Percentiles rank a stretch among this genome's conserved stretches.
Evolutionary conservation across 2,329 filamentous ascomycete genomes (phyloP).

Genomic region (Polychaeton citri): DNA sequence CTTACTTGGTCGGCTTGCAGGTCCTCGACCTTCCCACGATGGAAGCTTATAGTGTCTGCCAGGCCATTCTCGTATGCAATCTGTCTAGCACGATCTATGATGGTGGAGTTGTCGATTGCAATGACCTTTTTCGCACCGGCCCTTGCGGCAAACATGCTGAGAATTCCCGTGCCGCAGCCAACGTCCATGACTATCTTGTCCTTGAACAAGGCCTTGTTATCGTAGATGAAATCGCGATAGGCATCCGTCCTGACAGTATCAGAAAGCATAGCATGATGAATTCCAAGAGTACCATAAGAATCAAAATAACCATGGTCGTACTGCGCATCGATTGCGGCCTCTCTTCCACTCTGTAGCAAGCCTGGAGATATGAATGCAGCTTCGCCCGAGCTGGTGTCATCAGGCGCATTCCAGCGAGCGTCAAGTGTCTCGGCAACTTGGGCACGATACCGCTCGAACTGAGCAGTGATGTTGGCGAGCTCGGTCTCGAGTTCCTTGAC

Average conservation of each 20-base stretch:
- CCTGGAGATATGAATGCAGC: constrained; percentile 1
- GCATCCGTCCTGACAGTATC: constrained; percentile 77
- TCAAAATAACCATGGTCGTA: constrained; percentile 14
- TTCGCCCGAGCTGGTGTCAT: constrained; percentile 1
- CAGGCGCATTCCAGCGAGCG: constrained; percentile 10
- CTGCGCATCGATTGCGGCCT: constrained; percentile 8
- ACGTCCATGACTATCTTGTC: constrained; percentile 84
- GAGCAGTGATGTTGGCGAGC: constrained; percentile 7
- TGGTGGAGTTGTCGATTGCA: constrained; percentile 83
- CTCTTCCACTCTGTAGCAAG: constrained; percentile 1
- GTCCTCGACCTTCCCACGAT: constrained; percentile 81
- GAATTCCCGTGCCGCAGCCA: constrained; percentile 68
- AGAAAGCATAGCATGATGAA: constrained; percentile 93
- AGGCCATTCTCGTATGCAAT: constrained; percentile 75
- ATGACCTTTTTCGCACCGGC: constrained; percentile 78
- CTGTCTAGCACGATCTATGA: constrained; percentile 73
- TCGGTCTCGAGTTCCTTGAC: constrained; percentile 8
- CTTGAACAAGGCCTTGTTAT: constrained; percentile 74
- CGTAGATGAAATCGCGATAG: constrained; percentile 90
- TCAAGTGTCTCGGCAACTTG: constrained; percentile 13
- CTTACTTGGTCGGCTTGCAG: constrained; percentile 67
- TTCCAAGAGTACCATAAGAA: constrained; percentile 33
- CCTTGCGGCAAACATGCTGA: constrained; percentile 89
- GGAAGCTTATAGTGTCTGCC: constrained; percentile 58
- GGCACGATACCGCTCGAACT: constrained; percentile 12